Evolutionary conservation across 768 basidiomycete genomes (phyloP), one percentile per base, ranked within the genome.

Genomic region (Macrolepiota dolichaula): DNA sequence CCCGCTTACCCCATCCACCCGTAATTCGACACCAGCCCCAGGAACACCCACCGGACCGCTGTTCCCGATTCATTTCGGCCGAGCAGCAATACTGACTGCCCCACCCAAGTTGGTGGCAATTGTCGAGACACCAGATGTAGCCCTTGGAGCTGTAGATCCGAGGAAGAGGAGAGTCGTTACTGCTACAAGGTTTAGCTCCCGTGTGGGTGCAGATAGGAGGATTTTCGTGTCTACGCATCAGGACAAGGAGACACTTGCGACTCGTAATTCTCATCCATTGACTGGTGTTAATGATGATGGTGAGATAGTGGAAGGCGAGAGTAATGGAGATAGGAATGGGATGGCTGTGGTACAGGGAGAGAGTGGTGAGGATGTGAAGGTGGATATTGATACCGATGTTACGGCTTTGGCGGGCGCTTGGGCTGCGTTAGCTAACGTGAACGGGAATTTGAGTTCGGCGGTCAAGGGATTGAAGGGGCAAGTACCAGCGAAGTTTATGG

Each of bases 81-180:
- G 88, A 13, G 89, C 91, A 0, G 85, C 90, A 13, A 86, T 90
- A 47, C 73, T 94, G 73, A 92, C 89, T 11, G 89, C 89, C 15
- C 89, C 92, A n/a, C 93, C 94, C 15, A 87, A 87, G 69, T 74
- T 95, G 29, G 82, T 95, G 17, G 91, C 88, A 3, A 76, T 94
- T 32, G 88, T 95, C 17, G 91, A 91, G 71, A 94, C 91, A 10
- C 91, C 92, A 0, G 94, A 94, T 69, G 87, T 94, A 9, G 92
- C 87, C n/a, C 85, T 93, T 38, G 94, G 94, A 9, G 91, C 93
- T 24, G 90, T 94, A 9, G 94, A 96, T 71, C 85, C 91, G 17
- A 78, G 81, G 71, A 92, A 94, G 79, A 79, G 89, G 66, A 77
- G 94, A 51, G 91, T 95, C 1, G 88, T 93, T 13, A 94, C 92